Evolutionary conservation across 2,329 filamentous ascomycete species (phyloP).

Genomic region (Microdochium nivale): DNA sequence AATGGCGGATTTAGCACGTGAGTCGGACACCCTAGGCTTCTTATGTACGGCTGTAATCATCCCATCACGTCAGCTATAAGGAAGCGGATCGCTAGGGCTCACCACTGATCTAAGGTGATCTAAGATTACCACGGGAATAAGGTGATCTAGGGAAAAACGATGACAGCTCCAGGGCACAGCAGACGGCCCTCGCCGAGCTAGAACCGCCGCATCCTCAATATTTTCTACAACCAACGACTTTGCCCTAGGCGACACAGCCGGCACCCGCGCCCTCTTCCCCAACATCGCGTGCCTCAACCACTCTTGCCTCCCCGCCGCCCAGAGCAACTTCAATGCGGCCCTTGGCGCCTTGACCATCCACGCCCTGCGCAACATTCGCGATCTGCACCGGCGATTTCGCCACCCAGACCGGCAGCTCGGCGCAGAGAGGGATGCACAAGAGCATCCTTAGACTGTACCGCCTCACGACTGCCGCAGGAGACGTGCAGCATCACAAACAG

Average conservation of each 20-base stretch:
- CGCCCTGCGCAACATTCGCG: slow-evolving; percentile 11
- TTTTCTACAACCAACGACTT: slow-evolving; percentile 17
- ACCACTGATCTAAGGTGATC: too few relatives aligned
- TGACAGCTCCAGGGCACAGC: too few relatives aligned
- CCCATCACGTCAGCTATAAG: too few relatives aligned
- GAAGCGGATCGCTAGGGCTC: too few relatives aligned
- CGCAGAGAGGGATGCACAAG: slow-evolving; percentile 4
- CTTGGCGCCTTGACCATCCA: slow-evolving; percentile 11
- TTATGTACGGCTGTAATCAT: too few relatives aligned
- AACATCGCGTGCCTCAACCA: slow-evolving; percentile 14
- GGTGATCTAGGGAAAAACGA: too few relatives aligned
- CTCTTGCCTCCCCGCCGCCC: slow-evolving; percentile 14
- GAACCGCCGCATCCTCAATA: slow-evolving; percentile 9
- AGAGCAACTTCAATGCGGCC: slow-evolving; percentile 12
- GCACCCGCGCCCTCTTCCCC: slow-evolving; percentile 10
- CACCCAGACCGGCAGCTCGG: slow-evolving; percentile 1
- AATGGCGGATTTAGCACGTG: too few relatives aligned
- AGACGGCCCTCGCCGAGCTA: slow-evolving; percentile 1
- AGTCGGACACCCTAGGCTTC: too few relatives aligned
- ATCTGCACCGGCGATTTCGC: slow-evolving; percentile 8
- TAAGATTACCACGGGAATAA: too few relatives aligned
- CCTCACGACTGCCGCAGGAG: neutral
- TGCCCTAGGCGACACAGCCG: slow-evolving; percentile 2
- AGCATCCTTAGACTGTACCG: slow-evolving; percentile 3
- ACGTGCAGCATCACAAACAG: slow-evolving; percentile 2